These are phyloP conservation scores for Cercophora newfieldiana DNA, from an alignment of 495 filamentous ascomycete genomes.

Conservation along the genomic window DNA sequence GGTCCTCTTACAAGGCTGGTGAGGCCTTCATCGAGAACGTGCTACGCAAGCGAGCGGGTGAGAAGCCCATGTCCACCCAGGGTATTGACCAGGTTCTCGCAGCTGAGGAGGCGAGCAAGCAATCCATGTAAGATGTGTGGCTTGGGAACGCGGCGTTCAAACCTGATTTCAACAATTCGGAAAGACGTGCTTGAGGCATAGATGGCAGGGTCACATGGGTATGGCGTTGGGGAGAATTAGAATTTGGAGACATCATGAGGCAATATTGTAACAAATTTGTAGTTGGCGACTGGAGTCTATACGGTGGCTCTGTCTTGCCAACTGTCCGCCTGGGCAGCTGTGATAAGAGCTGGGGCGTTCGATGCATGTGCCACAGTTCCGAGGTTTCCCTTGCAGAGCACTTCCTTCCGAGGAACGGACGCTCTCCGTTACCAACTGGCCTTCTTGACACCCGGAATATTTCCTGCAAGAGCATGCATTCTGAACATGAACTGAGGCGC, in stretches of 20 bases:
- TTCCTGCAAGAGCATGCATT: constrained; percentile 81
- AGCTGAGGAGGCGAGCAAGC: constrained; percentile 23
- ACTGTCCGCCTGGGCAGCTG: not conserved
- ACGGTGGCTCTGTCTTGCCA: not conserved
- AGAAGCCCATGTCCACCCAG: constrained; percentile 33
- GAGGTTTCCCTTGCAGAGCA: not conserved
- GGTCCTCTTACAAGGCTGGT: constrained; percentile 94
- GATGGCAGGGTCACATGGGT: constrained; percentile 15
- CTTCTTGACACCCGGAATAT: constrained; percentile 91
- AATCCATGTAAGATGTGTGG: constrained; percentile 17
- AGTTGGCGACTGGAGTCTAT: not conserved
- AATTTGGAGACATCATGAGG: constrained; percentile 8
- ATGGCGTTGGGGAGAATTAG: constrained; percentile 11
- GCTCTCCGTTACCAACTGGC: constrained; percentile 74
- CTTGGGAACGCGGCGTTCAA: constrained; percentile 6
- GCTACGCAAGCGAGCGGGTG: constrained; percentile 74
- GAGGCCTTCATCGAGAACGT: constrained; percentile 99
- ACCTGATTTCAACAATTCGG: constrained; percentile 12
- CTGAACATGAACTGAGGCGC: constrained; percentile 79
- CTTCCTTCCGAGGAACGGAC: not conserved
- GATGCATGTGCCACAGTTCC: not conserved
- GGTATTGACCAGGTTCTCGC: constrained; percentile 26
- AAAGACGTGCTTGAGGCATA: constrained; percentile 2
- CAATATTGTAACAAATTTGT: constrained; percentile 33
- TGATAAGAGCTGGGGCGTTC: not conserved